A percentile compares a stretch with the other conserved stretches of the same genome.
Conservation (phyloP, 495 filamentous ascomycete genomes). For the Penicillium desertorum region DNA sequence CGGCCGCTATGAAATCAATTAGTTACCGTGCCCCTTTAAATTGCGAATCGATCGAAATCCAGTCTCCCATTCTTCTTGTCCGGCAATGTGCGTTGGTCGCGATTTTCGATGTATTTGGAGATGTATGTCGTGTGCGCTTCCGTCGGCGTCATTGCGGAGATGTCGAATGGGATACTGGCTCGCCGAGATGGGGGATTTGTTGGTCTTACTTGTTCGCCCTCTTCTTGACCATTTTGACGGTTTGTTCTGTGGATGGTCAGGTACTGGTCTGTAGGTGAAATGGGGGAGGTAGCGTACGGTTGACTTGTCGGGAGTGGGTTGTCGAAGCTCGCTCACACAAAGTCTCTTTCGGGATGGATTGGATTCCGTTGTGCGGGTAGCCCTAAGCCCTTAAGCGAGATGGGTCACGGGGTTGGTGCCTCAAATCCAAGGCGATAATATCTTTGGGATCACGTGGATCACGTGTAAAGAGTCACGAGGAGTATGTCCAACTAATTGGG, state of each 20-base stretch:
- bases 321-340: slow-evolving; percentile 43
- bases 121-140: slow-evolving; percentile 16
- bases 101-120: slow-evolving; percentile 10
- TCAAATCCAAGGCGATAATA: neutral
- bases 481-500: slow-evolving; percentile 12
- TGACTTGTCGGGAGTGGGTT: slow-evolving; percentile 50
- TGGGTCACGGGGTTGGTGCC: slow-evolving; percentile 25
- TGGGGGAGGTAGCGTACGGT: slow-evolving; percentile 42
- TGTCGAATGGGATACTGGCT: slow-evolving; percentile 31
- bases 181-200: slow-evolving; percentile 26
- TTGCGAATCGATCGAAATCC: slow-evolving; percentile 19
- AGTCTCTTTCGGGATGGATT: slow-evolving; percentile 41
- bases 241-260: slow-evolving; percentile 48
- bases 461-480: neutral
- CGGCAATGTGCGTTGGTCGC: slow-evolving; percentile 24
- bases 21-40: slow-evolving; percentile 17
- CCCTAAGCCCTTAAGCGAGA: slow-evolving; percentile 51
- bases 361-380: slow-evolving; percentile 47
- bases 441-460: slow-evolving; percentile 7
- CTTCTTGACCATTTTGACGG: slow-evolving; percentile 99
- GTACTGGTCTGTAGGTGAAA: slow-evolving; percentile 27
- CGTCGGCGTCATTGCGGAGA: slow-evolving; percentile 36
- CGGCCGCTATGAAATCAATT: slow-evolving; percentile 66
- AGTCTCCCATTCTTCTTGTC: slow-evolving; percentile 26
- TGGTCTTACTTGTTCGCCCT: slow-evolving; percentile 88